These are phyloP conservation scores for Solanum rostratum DNA, from an alignment of 257 asterid species.

Conservation along the genomic window DNA sequence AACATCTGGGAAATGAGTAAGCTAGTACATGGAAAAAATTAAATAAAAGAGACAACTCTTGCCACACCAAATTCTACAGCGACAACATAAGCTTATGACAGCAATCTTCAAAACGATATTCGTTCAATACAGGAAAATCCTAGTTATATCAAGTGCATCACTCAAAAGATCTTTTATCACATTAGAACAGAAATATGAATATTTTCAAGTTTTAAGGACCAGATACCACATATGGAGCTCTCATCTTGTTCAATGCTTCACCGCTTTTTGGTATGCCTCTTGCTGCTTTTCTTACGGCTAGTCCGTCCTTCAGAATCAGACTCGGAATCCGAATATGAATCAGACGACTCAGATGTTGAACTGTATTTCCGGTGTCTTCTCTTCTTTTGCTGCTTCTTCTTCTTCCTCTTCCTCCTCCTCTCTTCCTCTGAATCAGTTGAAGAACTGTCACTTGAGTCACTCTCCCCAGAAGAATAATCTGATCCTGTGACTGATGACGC, in stretches of 20 bases:
- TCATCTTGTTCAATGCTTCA: constrained; percentile 2
- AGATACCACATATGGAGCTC: neutral
- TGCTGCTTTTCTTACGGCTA: constrained; percentile 55
- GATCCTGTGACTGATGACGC: constrained; percentile 57
- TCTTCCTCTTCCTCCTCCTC: constrained; percentile 71
- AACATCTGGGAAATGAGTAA: neutral
- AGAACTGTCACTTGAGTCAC: constrained; percentile 55
- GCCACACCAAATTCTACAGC: neutral
- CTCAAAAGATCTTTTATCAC: neutral
- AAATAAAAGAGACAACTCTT: neutral
- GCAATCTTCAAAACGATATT: neutral
- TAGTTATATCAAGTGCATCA: neutral
- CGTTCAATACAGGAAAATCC: neutral
- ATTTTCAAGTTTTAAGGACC: neutral
- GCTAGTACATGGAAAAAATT: neutral
- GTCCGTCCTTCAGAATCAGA: constrained; percentile 74
- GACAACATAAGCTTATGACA: neutral
- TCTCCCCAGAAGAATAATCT: constrained; percentile 56
- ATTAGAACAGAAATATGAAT: neutral
- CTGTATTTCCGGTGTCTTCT: constrained; percentile 48
- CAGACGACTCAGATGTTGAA: constrained; percentile 74
- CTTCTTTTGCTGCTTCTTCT: constrained; percentile 43
- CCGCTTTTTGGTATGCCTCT: constrained; percentile 31
- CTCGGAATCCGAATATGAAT: constrained; percentile 66
- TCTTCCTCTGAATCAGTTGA: constrained; percentile 90